Evolutionary conservation across 2,329 filamentous ascomycete species (phyloP), one percentile per base, ranked within the genome.

Genomic region (Aspergillus proliferans): DNA sequence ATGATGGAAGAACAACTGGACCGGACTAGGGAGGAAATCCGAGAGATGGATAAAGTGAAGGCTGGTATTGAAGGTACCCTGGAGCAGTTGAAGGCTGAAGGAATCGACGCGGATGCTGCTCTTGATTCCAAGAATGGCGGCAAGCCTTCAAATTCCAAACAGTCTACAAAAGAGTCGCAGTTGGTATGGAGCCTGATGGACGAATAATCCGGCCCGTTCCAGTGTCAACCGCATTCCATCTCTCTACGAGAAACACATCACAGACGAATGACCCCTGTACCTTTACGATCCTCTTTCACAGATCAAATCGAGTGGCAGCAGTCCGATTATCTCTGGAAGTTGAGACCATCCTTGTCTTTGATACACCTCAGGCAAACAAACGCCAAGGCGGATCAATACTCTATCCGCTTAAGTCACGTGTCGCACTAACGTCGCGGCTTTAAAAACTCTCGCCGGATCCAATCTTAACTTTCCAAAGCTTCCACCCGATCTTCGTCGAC

Each of bases 1-100:
- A 81, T 92, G 75, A 90, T 96, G 86, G 87, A 95, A 70, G 85
- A 87, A 57, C 86, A 92, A 61, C 72, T 95, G 26, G 83, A 88
- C 58, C 78, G 76, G 57, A 85, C 85, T 48, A 81, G 79, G 56
- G 80, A 79, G 47, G 90, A 96, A 70, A 89, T 90, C 46, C 83
- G 85, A 56, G 86, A 86, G 70, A 87, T 93, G 53, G 82, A 84
- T 60, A 78, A 82, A 36, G 77, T 92, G 48, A 77, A 96, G 52
- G 82, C 83, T 50, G 85, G 84, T 0, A 73, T 95, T 45, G 81
- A 71, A 46, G 54, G 50, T 10, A 63, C 68, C 34, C 56, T 75
- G 22, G 63, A 68, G 14, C 65, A 67, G 49, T 48, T 69, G 42
- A 62, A 61, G 41, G 51, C 54, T 0, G 65, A 71, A 46, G 68